Base-by-base conservation (phyloP, 2,329 filamentous ascomycete genomes). In the Sclerotinia trifoliorum region DNA sequence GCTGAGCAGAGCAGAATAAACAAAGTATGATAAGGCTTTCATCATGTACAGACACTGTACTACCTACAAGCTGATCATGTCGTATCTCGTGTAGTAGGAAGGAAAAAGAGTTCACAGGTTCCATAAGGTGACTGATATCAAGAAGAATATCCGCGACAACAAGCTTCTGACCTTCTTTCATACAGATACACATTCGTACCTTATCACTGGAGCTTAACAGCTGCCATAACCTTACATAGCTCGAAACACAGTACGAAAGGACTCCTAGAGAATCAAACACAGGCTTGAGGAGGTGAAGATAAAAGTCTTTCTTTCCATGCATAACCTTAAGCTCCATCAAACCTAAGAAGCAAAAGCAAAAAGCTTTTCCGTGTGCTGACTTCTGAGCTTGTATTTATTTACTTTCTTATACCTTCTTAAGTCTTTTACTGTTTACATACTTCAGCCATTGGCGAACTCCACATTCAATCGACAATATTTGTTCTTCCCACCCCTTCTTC, bases 211-310 rank as follows among this genome's bases (percentile, higher is more conserved):
- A n/a, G n/a, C n/a, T n/a, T n/a, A n/a, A n/a, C n/a, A n/a, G 19
- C n/a, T 24, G 26, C 7, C 7, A 42, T 29, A 35, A 35, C 32
- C 32, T 6, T 35, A 46, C 58, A 51, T 26, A 48, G 69, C 69
- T 71, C 69, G 68, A 72, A 69, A 69, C 70, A 58, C 64, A 67
- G 57, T 51, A 69, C 69, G 70, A 73, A 66, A 68, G 68, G 70
- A 70, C 60, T 10, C 29, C 21, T 24, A 29, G n/a, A 10, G 5
- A 15, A 24, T 49, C 11, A 61, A 35, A 61, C 58, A 49, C 44
- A 24, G 21, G 26, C 11, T 39, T 21, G 21, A 35, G 29, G 11
- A 55, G 8, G 8, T 35, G 24, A 49, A 48, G 57, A 60, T 15
- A 32, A n/a, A 60, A 11, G n/a, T 7, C 55, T 57, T 44, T 57